These are phyloP conservation scores for Streptanthus diversifolius DNA, from an alignment of 345 rosid species.

Conservation along the genomic window DNA sequence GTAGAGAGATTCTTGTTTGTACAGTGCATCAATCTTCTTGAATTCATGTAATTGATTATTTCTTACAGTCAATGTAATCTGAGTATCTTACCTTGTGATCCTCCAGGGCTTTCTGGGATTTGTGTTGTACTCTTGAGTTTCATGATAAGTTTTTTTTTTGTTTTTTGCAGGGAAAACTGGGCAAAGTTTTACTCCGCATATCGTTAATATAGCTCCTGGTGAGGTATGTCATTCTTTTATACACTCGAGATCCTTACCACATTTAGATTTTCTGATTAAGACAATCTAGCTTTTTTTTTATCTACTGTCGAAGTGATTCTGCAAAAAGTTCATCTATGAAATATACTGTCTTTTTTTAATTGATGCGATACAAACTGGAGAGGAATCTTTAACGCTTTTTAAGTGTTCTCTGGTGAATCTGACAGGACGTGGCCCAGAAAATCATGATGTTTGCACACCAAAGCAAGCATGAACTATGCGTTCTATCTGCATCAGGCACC, in stretches of 20 bases:
- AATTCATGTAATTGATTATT: neutral
- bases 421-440: slow-evolving; percentile 81
- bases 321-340: neutral
- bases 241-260: neutral
- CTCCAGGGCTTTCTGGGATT: neutral
- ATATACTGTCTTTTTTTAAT: neutral
- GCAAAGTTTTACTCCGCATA: slow-evolving; percentile 76
- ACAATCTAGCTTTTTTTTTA: neutral
- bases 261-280: neutral
- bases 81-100: neutral
- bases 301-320: neutral
- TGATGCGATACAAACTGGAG: neutral
- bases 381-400: neutral
- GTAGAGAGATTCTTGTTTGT: neutral
- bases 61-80: neutral
- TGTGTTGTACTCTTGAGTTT: neutral
- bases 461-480: slow-evolving; percentile 76
- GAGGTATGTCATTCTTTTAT: slow-evolving; percentile 53
- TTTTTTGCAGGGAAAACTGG: slow-evolving; percentile 60
- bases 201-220: slow-evolving; percentile 68
- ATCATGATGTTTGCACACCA: slow-evolving; percentile 68
- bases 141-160: neutral
- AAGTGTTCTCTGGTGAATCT: slow-evolving; percentile 25
- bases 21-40: neutral
- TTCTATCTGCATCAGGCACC: slow-evolving; percentile 86